phyloP scores from a whole-genome alignment of 129 eudicot genomes.

The Smallanthus sonchifolius region DNA sequence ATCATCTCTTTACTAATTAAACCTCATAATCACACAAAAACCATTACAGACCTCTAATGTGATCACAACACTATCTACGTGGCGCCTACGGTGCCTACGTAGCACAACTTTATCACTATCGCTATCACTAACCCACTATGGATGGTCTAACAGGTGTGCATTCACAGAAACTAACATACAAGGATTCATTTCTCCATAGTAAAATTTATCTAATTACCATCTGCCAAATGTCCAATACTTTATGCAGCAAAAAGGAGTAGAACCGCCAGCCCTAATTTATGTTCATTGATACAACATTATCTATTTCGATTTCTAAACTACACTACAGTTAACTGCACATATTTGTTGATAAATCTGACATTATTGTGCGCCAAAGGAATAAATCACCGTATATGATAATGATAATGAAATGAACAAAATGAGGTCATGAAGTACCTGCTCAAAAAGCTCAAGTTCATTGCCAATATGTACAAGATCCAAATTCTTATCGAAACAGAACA shows the following conservation, averaged over 20 bases:
- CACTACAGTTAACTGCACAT: not conserved
- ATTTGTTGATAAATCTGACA: slow-evolving; percentile 4
- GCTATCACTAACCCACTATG: too few relatives aligned
- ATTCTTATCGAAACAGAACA: slow-evolving; percentile 68
- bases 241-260: slow-evolving; percentile 12
- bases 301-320: not conserved
- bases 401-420: not conserved
- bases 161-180: slow-evolving; percentile 4
- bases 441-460: slow-evolving; percentile 77
- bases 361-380: not conserved
- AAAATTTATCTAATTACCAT: not conserved
- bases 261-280: not conserved
- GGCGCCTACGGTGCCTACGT: too few relatives aligned
- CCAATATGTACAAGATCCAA: slow-evolving; percentile 93
- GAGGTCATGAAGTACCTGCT: slow-evolving; percentile 42
- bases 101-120: too few relatives aligned
- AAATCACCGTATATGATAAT: not conserved
- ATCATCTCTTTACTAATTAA: too few relatives aligned
- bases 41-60: too few relatives aligned
- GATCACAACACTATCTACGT: too few relatives aligned
- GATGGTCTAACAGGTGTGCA: not conserved
- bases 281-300: not conserved
- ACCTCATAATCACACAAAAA: too few relatives aligned
- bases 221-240: not conserved
- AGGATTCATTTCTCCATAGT: not conserved